phyloP scores from a whole-genome alignment of 2,329 filamentous ascomycete genomes.

The Simplicillium sp. region DNA sequence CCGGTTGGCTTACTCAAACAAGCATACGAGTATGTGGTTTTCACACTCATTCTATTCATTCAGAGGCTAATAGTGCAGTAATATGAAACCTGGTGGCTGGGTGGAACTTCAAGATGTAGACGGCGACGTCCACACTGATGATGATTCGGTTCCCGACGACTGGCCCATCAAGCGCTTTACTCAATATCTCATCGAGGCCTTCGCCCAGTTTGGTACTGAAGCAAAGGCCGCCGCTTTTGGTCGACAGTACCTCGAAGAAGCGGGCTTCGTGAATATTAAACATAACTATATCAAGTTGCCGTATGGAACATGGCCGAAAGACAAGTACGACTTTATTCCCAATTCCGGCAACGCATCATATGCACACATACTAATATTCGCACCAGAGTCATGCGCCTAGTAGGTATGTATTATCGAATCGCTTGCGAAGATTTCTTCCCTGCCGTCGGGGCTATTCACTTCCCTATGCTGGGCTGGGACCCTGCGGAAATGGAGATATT shows the following conservation, averaged over 20 bases:
- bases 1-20: slow-evolving; percentile 11
- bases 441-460: slow-evolving; percentile 27
- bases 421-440: slow-evolving; percentile 31
- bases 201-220: slow-evolving; percentile 23
- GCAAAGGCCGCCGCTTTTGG: slow-evolving; percentile 27
- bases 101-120: slow-evolving; percentile 30
- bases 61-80: background rate
- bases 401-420: slow-evolving; percentile 30
- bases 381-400: slow-evolving; percentile 23
- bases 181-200: slow-evolving; percentile 18
- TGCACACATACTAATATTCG: background rate
- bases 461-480: slow-evolving; percentile 28
- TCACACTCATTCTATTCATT: background rate
- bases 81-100: slow-evolving; percentile 33
- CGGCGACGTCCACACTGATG: slow-evolving; percentile 17
- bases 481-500: slow-evolving; percentile 21
- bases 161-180: slow-evolving; percentile 18
- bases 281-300: slow-evolving; percentile 31
- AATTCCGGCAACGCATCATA: background rate
- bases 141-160: slow-evolving; percentile 15
- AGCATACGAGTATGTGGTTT: slow-evolving; percentile 10
- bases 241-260: slow-evolving; percentile 21
- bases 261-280: slow-evolving; percentile 28
- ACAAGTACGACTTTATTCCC: slow-evolving; percentile 19
- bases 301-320: slow-evolving; percentile 35